Evolutionary conservation across 2,329 filamentous ascomycete species (phyloP).

Genomic region (Lecanosticta acicola): DNA sequence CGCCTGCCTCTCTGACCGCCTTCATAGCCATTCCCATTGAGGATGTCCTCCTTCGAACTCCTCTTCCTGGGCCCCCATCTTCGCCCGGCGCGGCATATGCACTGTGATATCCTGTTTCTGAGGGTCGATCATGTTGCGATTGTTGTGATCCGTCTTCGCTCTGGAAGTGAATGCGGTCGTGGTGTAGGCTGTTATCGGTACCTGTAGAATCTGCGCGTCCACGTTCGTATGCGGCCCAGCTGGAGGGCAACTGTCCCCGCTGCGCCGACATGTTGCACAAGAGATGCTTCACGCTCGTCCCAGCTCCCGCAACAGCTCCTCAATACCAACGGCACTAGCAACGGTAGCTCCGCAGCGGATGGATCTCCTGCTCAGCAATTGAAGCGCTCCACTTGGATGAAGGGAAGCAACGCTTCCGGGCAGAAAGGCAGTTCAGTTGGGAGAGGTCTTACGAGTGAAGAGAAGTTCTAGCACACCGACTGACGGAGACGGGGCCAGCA

Average conservation of each 20-base stretch:
- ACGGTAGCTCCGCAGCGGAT: not conserved
- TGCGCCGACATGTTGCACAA: constrained; percentile 1
- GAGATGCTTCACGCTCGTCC: not conserved
- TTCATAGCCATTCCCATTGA: constrained; percentile 48
- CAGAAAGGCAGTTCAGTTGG: no score
- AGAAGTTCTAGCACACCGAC: no score
- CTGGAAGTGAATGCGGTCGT: constrained; percentile 28
- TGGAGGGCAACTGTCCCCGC: constrained; percentile 35
- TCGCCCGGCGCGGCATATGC: constrained; percentile 16
- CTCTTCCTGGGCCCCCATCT: constrained; percentile 16
- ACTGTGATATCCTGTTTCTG: constrained; percentile 6
- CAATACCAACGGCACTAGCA: no score
- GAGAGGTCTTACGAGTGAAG: no score
- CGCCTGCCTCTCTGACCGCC: constrained; percentile 64
- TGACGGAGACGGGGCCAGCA: no score
- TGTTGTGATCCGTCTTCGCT: constrained; percentile 23
- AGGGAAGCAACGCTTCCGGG: not conserved
- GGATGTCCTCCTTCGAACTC: constrained; percentile 40
- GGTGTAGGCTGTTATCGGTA: constrained; percentile 31
- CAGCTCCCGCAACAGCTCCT: not conserved
- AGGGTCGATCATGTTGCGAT: constrained; percentile 14
- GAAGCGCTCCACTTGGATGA: constrained; percentile 1
- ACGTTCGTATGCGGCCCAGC: constrained; percentile 43
- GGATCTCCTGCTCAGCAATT: constrained; percentile 2
- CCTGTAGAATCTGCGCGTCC: constrained; percentile 38